Percentiles rank a stretch among this genome's conserved stretches.
Conservation (phyloP, 306 rosid genomes). For the Cucurbita maxima region DNA sequence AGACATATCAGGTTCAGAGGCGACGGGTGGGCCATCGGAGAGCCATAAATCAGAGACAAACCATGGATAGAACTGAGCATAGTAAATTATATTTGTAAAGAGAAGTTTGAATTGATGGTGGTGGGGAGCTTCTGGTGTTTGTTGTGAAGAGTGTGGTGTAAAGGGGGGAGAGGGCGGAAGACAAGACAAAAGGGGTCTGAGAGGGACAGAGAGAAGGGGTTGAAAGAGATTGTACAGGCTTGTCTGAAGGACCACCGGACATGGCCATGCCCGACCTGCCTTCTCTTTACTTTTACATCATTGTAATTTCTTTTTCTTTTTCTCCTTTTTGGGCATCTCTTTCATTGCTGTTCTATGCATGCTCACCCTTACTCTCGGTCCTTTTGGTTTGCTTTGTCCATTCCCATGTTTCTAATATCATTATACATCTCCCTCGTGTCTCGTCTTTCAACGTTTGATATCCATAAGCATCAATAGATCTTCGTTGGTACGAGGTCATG, state of each 20-base stretch:
- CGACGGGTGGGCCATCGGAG: slow-evolving; percentile 27
- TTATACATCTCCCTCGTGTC: no score
- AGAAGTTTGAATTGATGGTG: neutral
- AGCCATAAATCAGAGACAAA: slow-evolving; percentile 27
- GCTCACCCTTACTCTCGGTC: neutral
- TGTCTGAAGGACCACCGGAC: slow-evolving; percentile 5
- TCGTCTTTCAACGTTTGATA: no score
- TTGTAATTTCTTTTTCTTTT: neutral
- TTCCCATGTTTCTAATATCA: neutral
- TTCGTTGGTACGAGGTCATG: neutral
- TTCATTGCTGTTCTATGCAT: slow-evolving; percentile 4
- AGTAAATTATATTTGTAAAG: neutral
- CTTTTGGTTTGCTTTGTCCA: neutral
- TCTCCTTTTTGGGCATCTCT: neutral
- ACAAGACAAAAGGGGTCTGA: neutral
- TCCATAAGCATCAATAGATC: neutral
- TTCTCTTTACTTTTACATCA: neutral
- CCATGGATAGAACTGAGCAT: slow-evolving; percentile 21
- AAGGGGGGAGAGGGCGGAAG: neutral
- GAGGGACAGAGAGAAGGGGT: neutral
- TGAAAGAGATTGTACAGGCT: neutral
- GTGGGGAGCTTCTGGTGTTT: neutral
- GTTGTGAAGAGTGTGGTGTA: neutral
- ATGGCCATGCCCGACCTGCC: neutral
- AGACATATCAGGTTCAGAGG: slow-evolving; percentile 40